Evolutionary conservation across 2,329 filamentous ascomycete species (phyloP), one percentile per base, ranked within the genome.

Genomic region (Arachnomyces sp.): DNA sequence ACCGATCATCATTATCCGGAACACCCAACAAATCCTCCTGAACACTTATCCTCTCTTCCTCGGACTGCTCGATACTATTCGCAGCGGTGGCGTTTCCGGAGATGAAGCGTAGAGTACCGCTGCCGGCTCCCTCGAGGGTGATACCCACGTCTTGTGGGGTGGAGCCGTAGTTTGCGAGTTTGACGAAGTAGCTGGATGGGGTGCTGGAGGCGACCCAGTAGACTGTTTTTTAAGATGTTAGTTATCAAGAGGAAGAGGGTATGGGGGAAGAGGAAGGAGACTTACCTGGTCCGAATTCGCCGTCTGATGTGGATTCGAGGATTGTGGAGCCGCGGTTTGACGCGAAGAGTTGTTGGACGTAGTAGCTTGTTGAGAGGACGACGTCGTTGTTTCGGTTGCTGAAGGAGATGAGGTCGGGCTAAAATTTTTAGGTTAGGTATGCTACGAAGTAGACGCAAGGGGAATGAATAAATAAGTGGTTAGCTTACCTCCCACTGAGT

Each of bases 271-370:
- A 9, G 21, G 5, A 9, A 9, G 21, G 21, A 5, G 28, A 38
- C 36, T 16, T 32, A 39, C 36, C 17, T 2, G 57, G 57, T 0
- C 57, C 56, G 33, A 60, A 61, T 3, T 36, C 45, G 0, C 47
- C 17, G 1, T 52, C 49, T 40, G 45, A 52, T 3, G 52, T 43
- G 1, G 61, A 53, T 1, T 55, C 56, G 4, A 63, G 50, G 8
- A 56, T 55, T 1, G 51, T 56, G 8, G 46, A 36, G 2, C 61
- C 61, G 9, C 54, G 55, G 37, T 59, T 56, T 2, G 48, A 49
- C 2, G 58, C 53, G 39, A 65, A 63, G 50, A 65, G 52, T 43
- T 57, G 48, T 34, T 63, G 57, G 2, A 61, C 54, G 34, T 55
- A 63, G 44, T 61, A 64, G 7, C 57, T 61, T 0, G 57, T 59